Conservation (phyloP, 1,284 basidiomycete species). For the Ustilago hordei region DNA sequence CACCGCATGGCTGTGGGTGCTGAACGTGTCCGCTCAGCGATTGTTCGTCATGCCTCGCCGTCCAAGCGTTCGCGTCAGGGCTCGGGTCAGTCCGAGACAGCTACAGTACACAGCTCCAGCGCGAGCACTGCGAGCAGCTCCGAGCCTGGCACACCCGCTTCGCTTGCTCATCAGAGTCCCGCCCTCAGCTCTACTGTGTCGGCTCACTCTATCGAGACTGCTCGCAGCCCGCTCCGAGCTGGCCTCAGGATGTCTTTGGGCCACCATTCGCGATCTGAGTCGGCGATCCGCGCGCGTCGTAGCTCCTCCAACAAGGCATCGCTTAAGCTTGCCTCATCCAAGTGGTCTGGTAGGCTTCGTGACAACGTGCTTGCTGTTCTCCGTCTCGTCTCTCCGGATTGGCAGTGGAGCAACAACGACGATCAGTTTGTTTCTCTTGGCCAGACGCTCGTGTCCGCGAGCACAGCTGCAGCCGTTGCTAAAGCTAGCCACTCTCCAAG, state of each 20-base stretch:
- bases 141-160: conserved; percentile 61
- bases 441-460: conserved; percentile 23
- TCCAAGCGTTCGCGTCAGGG: conserved; percentile 38
- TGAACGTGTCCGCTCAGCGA: conserved; percentile 32
- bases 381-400: conserved; percentile 53
- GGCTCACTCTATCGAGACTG: conserved; percentile 32
- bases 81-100: conserved; percentile 29
- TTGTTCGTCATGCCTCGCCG: conserved; percentile 13
- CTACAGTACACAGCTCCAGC: conserved; percentile 44
- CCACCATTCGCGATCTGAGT: conserved; percentile 45
- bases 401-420: conserved; percentile 60
- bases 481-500: conserved; percentile 25
- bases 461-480: conserved; percentile 13
- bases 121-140: conserved; percentile 57
- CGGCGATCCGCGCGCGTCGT: conserved; percentile 26
- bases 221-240: conserved; percentile 26
- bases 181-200: conserved; percentile 36
- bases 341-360: conserved; percentile 45
- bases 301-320: conserved; percentile 42
- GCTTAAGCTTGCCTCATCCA: conserved; percentile 25
- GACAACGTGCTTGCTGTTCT: conserved; percentile 51
- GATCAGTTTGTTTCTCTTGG: conserved; percentile 50
- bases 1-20: conserved; percentile 54
- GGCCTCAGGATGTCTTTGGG: conserved; percentile 36
- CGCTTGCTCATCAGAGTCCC: conserved; percentile 31